Conservation (phyloP, 73 alveolate genomes). For the Tetrahymena malaccensis region DNA sequence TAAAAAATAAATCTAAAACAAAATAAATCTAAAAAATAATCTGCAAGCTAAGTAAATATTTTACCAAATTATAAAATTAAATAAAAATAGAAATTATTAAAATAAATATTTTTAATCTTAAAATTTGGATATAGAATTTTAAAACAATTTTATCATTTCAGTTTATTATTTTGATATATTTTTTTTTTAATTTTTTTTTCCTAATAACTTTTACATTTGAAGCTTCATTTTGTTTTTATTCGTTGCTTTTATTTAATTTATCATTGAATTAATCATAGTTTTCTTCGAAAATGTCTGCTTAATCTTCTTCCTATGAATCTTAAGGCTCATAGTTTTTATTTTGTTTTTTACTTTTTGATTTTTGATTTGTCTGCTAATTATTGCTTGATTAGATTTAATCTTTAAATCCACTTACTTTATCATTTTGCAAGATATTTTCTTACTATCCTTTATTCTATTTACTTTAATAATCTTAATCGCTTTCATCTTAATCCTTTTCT, state of each 20-base stretch:
- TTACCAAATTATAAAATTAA: too few species aligned
- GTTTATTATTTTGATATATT: too few species aligned
- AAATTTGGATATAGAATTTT: too few species aligned
- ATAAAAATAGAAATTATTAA: too few species aligned
- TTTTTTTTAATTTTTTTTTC: background rate
- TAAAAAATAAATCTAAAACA: too few species aligned
- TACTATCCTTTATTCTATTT: background rate
- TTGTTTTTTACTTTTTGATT: background rate
- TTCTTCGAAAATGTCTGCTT: background rate
- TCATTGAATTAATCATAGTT: background rate
- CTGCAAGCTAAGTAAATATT: too few species aligned
- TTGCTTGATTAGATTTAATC: background rate
- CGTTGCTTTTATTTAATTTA: background rate
- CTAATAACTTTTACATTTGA: background rate
- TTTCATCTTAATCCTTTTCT: background rate
- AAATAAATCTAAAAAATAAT: too few species aligned
- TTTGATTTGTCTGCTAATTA: conserved; percentile 1
- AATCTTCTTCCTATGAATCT: background rate
- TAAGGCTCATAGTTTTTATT: background rate
- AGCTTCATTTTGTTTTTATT: background rate
- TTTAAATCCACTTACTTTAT: background rate
- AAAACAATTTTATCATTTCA: background rate
- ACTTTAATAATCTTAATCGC: background rate
- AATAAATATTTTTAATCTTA: too few species aligned
- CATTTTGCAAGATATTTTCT: background rate